Conservation (phyloP, 2,329 filamentous ascomycete species). For the Hypoxylon sp. region DNA sequence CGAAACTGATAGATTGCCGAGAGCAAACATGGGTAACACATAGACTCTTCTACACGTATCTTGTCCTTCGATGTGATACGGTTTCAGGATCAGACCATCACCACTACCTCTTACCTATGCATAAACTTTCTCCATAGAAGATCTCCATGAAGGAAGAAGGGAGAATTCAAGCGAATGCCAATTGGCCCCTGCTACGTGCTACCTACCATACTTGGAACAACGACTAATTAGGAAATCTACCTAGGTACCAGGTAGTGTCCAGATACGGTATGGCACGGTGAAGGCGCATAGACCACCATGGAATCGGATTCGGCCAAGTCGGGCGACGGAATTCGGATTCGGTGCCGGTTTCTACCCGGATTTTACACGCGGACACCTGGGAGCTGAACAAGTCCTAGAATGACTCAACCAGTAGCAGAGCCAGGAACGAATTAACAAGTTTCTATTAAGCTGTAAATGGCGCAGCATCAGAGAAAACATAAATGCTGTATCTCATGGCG, state of each 20-base stretch:
- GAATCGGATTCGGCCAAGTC: constrained; percentile 4
- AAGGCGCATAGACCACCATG: constrained; percentile 9
- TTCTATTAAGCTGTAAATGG: background rate
- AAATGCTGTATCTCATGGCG: background rate
- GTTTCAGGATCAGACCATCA: background rate
- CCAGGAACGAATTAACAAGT: background rate
- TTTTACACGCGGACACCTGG: background rate
- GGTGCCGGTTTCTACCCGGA: constrained; percentile 6
- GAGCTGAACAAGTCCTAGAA: background rate
- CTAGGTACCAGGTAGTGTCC: too few relatives aligned
- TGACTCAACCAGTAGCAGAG: background rate
- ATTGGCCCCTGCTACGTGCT: background rate
- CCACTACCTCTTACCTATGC: background rate
- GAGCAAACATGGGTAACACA: background rate
- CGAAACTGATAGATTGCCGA: background rate
- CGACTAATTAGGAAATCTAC: background rate
- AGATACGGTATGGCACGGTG: too few relatives aligned
- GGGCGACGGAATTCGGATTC: constrained; percentile 10
- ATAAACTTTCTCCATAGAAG: background rate
- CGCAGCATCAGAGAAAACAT: background rate
- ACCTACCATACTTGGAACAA: background rate
- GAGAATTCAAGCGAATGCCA: background rate
- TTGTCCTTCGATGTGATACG: background rate
- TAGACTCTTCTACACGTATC: background rate
- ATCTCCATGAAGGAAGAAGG: constrained; percentile 1